Conservation (phyloP, 2,329 filamentous ascomycete species). For the Graphium sp. region DNA sequence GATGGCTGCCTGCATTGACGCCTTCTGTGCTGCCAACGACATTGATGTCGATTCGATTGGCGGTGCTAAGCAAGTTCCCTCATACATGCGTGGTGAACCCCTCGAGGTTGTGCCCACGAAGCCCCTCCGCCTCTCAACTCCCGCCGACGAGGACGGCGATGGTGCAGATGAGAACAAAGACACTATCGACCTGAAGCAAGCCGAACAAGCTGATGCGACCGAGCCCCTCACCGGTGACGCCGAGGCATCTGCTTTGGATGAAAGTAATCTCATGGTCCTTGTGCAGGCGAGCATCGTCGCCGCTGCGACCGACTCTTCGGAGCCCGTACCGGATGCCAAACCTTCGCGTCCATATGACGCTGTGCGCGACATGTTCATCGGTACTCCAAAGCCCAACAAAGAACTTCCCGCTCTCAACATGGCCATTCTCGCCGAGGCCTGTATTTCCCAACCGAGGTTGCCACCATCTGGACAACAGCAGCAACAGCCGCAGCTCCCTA, state of each 20-base stretch:
- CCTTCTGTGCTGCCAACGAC: slow-evolving; percentile 18
- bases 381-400: slow-evolving; percentile 10
- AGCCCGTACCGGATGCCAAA: slow-evolving; percentile 1
- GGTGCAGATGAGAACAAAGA: too few relatives aligned
- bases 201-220: not conserved
- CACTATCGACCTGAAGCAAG: too few relatives aligned
- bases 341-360: slow-evolving; percentile 11
- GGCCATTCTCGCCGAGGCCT: slow-evolving; percentile 4
- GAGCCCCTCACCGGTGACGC: slow-evolving; percentile 3
- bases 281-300: slow-evolving; percentile 3
- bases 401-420: slow-evolving; percentile 10
- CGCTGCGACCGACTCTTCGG: slow-evolving; percentile 3
- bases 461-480: too few relatives aligned
- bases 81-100: slow-evolving; percentile 10
- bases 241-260: slow-evolving; percentile 2
- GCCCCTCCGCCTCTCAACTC: not conserved
- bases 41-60: slow-evolving; percentile 17
- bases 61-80: slow-evolving; percentile 12
- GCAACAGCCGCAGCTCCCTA: too few relatives aligned
- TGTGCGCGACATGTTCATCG: slow-evolving; percentile 20
- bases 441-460: not conserved
- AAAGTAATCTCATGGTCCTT: too few relatives aligned
- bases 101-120: not conserved
- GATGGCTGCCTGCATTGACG: slow-evolving; percentile 16
- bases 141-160: not conserved